phyloP scores from a whole-genome alignment of 192 early-diverging fungal genomes.

The Chytriomyces sp. region DNA sequence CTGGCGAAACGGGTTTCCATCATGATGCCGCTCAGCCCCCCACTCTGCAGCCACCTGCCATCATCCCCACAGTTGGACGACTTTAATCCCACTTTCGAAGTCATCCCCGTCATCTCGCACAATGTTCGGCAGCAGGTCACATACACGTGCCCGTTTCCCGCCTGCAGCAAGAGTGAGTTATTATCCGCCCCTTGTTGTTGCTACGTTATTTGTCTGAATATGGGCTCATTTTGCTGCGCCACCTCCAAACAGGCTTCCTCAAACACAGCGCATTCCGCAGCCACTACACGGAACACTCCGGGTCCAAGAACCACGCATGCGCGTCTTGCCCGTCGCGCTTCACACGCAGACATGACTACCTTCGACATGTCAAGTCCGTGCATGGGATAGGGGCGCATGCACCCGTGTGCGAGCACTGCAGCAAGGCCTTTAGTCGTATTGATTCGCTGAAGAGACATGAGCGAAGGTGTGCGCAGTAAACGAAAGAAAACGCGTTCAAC shows the following conservation, averaged over 20 bases:
- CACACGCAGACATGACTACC: slow-evolving; percentile 18
- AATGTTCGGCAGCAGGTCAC: not conserved
- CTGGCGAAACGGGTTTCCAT: too few relatives aligned
- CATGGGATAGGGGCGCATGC: not conserved
- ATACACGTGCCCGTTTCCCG: not conserved
- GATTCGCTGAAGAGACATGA: slow-evolving; percentile 17
- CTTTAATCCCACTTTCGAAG: not conserved
- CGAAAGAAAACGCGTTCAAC: not conserved
- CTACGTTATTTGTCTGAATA: not conserved
- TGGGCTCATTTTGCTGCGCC: not conserved
- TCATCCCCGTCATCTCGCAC: not conserved
- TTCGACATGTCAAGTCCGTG: slow-evolving; percentile 13
- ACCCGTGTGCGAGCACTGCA: slow-evolving; percentile 1
- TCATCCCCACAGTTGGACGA: not conserved
- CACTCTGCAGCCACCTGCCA: not conserved
- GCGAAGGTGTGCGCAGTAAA: not conserved
- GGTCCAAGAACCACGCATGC: not conserved
- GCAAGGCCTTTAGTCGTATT: slow-evolving; percentile 8
- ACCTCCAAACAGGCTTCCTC: not conserved
- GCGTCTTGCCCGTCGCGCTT: not conserved
- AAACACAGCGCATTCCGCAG: not conserved
- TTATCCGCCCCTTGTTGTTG: not conserved
- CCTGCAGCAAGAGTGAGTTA: not conserved
- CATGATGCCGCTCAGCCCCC: too few relatives aligned
- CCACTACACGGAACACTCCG: not conserved